Evolutionary conservation across 2,329 filamentous ascomycete species (phyloP).

Genomic region (Helotiales sp.): DNA sequence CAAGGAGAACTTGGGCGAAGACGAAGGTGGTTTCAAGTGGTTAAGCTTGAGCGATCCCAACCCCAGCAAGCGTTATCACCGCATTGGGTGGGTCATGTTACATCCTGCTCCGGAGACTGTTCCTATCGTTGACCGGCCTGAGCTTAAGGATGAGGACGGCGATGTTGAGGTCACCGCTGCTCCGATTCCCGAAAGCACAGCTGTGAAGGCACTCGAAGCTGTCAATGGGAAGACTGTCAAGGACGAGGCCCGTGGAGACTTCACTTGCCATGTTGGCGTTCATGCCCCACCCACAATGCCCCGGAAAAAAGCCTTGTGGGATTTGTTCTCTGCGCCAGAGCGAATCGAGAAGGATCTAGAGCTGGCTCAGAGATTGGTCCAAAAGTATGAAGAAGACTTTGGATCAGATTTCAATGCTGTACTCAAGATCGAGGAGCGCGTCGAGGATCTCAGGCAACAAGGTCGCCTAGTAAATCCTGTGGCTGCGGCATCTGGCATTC

Average conservation of each 20-base stretch:
- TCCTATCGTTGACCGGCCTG: conserved; percentile 67
- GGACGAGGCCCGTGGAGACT: conserved; percentile 90
- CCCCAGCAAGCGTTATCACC: conserved; percentile 92
- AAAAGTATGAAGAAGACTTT: conserved; percentile 82
- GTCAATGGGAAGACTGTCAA: conserved; percentile 98
- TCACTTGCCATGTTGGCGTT: conserved; percentile 95
- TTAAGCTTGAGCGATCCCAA: conserved; percentile 95
- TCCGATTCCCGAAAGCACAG: conserved; percentile 54
- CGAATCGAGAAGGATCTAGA: conserved; percentile 87
- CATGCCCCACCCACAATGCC: conserved; percentile 86
- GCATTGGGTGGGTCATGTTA: conserved; percentile 98
- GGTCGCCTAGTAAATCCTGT: conserved; percentile 73
- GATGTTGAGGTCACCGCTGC: conserved; percentile 54
- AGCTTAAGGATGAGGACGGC: conserved; percentile 65
- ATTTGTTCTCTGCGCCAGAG: conserved; percentile 92
- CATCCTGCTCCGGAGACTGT: conserved; percentile 73
- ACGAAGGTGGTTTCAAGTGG: conserved; percentile 91
- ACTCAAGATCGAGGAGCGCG: conserved; percentile 79
- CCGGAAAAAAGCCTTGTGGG: conserved; percentile 94
- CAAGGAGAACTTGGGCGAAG: conserved; percentile 89
- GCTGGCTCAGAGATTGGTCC: conserved; percentile 77
- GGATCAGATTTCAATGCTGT: conserved; percentile 76
- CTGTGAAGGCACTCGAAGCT: conserved; percentile 87
- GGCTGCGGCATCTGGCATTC: conserved; percentile 49
- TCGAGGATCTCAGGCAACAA: conserved; percentile 75